Conservation (phyloP, 305 asterid species). For the Solanum hybrid region DNA sequence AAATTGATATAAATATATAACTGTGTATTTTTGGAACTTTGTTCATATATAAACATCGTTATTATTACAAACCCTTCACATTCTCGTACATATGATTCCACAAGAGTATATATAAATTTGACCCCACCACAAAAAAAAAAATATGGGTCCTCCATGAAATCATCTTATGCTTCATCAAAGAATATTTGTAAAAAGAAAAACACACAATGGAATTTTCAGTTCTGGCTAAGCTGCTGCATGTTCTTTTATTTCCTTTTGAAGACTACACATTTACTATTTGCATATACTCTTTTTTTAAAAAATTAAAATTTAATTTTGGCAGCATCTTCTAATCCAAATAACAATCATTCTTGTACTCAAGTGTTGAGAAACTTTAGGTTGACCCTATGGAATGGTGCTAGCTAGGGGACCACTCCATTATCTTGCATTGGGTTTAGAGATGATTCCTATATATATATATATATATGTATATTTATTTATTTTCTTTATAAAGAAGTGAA, state of each 20-base stretch:
- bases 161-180: neutral
- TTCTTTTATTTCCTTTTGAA: neutral
- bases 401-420: neutral
- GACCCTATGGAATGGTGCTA: slow-evolving; percentile 1
- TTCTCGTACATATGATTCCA: neutral
- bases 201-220: neutral
- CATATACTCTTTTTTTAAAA: neutral
- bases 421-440: neutral
- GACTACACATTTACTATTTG: neutral
- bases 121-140: neutral
- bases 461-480: too few species aligned
- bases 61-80: neutral
- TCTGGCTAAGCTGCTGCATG: neutral
- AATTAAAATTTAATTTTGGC: neutral
- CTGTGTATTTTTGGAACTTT: neutral
- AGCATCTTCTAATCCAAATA: neutral
- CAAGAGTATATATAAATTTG: neutral
- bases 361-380: slow-evolving; percentile 6
- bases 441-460: neutral
- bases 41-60: neutral
- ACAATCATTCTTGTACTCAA: slow-evolving; percentile 2
- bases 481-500: neutral
- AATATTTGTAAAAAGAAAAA: neutral
- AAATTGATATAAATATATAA: neutral
- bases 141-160: neutral